Percentiles rank a stretch among this genome's conserved stretches.
Conservation (phyloP, 164 flowering plant species). For the Echeveria elegans region DNA sequence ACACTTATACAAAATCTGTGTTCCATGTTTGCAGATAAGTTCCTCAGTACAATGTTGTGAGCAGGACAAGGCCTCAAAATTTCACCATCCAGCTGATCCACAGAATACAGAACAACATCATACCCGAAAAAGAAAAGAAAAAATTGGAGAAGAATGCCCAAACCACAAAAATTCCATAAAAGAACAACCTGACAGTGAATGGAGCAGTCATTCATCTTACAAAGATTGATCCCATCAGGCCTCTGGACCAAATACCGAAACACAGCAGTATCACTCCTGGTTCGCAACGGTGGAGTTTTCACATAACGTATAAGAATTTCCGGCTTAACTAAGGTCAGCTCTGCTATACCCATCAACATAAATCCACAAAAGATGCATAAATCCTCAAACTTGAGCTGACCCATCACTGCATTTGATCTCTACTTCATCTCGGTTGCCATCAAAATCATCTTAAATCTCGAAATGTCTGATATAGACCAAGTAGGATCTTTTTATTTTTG, state of each 20-base stretch:
- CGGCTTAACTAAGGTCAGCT: constrained; percentile 20
- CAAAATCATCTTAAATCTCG: not conserved
- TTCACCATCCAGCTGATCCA: constrained; percentile 46
- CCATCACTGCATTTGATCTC: constrained; percentile 20
- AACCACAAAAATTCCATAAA: not conserved
- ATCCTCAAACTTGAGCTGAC: constrained; percentile 17
- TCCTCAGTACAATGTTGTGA: constrained; percentile 20
- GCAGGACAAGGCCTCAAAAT: constrained; percentile 31
- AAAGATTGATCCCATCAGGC: constrained; percentile 27
- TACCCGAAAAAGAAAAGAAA: not conserved
- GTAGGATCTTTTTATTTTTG: not conserved
- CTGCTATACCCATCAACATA: constrained; percentile 12
- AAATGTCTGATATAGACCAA: too few species aligned
- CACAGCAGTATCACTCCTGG: constrained; percentile 32
- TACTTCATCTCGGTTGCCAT: not conserved
- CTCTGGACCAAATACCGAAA: constrained; percentile 28
- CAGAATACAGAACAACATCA: constrained; percentile 2
- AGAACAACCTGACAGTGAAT: constrained; percentile 36
- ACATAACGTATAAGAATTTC: constrained; percentile 26
- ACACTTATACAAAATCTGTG: constrained; percentile 37
- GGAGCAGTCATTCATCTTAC: constrained; percentile 28
- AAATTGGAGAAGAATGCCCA: too few species aligned
- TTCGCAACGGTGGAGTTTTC: constrained; percentile 26
- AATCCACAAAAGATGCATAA: constrained; percentile 12
- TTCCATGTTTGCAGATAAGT: constrained; percentile 31